Evolutionary conservation across 1,139 yeast species (phyloP).

Genomic region (Nakaseomyces kungkrabaensis): DNA sequence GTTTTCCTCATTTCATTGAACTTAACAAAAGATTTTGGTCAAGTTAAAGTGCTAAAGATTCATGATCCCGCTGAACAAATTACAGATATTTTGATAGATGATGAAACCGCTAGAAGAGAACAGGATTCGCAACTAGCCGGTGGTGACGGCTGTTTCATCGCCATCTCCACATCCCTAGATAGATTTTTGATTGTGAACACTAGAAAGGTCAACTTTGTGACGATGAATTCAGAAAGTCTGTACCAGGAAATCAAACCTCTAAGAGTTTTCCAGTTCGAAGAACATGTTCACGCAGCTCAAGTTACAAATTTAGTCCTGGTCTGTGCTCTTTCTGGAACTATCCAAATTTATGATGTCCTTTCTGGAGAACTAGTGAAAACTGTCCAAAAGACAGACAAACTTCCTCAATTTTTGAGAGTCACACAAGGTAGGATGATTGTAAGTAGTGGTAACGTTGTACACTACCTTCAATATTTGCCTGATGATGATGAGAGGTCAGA

Average conservation of each 20-base stretch:
- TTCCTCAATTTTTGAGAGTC: slow-evolving; percentile 25
- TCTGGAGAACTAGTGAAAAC: slow-evolving; percentile 31
- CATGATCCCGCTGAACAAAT: slow-evolving; percentile 33
- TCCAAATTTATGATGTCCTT: slow-evolving; percentile 51
- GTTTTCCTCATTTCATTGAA: slow-evolving; percentile 27
- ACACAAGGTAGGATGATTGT: slow-evolving; percentile 26
- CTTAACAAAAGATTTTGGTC: slow-evolving; percentile 20
- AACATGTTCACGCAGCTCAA: slow-evolving; percentile 24
- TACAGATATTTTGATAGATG: slow-evolving; percentile 33
- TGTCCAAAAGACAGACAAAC: slow-evolving; percentile 23
- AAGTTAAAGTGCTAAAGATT: slow-evolving; percentile 16
- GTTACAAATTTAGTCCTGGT: slow-evolving; percentile 38
- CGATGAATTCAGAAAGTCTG: not conserved
- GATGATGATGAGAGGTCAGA: slow-evolving; percentile 8
- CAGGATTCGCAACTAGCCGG: slow-evolving; percentile 38
- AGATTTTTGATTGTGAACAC: slow-evolving; percentile 33
- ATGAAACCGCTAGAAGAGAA: slow-evolving; percentile 20
- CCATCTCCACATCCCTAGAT: slow-evolving; percentile 34
- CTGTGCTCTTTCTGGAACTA: slow-evolving; percentile 56
- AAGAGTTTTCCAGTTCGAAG: slow-evolving; percentile 18
- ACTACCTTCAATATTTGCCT: slow-evolving; percentile 22
- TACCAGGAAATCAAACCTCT: slow-evolving; percentile 1
- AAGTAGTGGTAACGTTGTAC: slow-evolving; percentile 25
- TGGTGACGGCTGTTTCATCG: slow-evolving; percentile 44
- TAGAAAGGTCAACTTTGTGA: slow-evolving; percentile 6